Conservation (phyloP, 169 alveolate genomes). For the Besnoitia besnoiti region DNA sequence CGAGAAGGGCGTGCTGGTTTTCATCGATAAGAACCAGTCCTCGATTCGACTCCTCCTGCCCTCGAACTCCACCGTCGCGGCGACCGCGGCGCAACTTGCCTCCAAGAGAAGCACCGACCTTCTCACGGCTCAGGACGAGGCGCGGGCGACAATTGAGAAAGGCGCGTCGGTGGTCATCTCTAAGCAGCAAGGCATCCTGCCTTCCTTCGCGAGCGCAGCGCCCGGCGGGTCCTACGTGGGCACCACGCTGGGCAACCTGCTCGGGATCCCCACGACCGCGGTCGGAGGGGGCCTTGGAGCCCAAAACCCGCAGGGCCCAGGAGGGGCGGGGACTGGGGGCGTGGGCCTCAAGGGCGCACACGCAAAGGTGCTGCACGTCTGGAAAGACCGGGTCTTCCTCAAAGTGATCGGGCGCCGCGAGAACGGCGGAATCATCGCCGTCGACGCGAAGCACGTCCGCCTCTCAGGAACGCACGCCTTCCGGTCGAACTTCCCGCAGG, state of each 20-base stretch:
- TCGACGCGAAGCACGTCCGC: conserved; percentile 26
- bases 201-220: not conserved
- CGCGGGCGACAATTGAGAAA: not conserved
- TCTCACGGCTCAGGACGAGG: conserved; percentile 10
- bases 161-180: not conserved
- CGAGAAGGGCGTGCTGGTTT: conserved; percentile 31
- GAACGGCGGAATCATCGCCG: conserved; percentile 44
- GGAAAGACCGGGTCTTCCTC: conserved; percentile 22
- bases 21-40: not conserved
- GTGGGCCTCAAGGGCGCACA: not conserved
- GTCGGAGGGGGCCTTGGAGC: conserved; percentile 7
- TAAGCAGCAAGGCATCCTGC: not conserved
- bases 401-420: not conserved
- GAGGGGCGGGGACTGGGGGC: not conserved
- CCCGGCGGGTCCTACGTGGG: not conserved
- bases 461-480: not conserved
- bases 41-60: conserved; percentile 24
- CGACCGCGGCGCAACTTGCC: conserved; percentile 13
- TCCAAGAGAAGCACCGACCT: not conserved
- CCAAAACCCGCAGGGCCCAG: not conserved
- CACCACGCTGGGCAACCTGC: not conserved
- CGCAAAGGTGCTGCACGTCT: conserved; percentile 35
- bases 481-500: not conserved
- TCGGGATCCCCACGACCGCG: conserved; percentile 2
- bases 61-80: not conserved